Base-by-base conservation (phyloP, 2,329 filamentous ascomycete genomes). In the Ophiosphaerella korrae region DNA sequence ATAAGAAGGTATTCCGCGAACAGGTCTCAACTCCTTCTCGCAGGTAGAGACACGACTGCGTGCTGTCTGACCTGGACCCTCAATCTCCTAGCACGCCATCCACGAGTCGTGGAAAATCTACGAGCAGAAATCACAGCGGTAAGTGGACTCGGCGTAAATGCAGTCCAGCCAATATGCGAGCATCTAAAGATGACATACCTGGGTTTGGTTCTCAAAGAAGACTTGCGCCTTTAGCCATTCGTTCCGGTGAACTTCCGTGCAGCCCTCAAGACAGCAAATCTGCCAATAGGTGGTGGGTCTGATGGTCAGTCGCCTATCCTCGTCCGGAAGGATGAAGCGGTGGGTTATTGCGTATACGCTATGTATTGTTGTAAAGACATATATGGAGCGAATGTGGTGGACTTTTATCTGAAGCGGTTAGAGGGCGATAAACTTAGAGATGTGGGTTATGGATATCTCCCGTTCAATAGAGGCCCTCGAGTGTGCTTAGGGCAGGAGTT, bases 1-100 rank as follows among this genome's bases (percentile, higher is more conserved):
- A 80, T 51, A 72, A 75, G 23, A 81, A 81, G 41, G 83, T 92
- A 2, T 81, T 97, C 13, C 88, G 91, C 29, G 89, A 95, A 71
- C 91, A 96, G 72, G 96, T 40, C 82, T 94, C 12, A 87, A 88
- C 39, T 96, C 16, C 82, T 96, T 2, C 82, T 96, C 7, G 92
- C 92, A 1, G 91, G 90, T 7, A 83, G 89, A 35, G 92, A 97
- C 72, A 96, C 92, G 13, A 96, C 92, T 0, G 91, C 92, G 18
- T 21, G 18, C 18, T 21, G 3, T 21, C 18, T 21, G 3, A 21
- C 18, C 18, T 21, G 3, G 18, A 3, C 18, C 2, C 3, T 21
- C 18, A 1, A 4, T 21, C 18, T 21, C 18, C 18, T 21, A 21
- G 18, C 18, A 21, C 18, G 18, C 18, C 18, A 21, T 4, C 2